A percentile compares a stretch with the other conserved stretches of the same genome.
These are phyloP conservation scores for Pilobolus umbonatus DNA, from an alignment of 192 early-diverging fungal species.

Conservation along the genomic window DNA sequence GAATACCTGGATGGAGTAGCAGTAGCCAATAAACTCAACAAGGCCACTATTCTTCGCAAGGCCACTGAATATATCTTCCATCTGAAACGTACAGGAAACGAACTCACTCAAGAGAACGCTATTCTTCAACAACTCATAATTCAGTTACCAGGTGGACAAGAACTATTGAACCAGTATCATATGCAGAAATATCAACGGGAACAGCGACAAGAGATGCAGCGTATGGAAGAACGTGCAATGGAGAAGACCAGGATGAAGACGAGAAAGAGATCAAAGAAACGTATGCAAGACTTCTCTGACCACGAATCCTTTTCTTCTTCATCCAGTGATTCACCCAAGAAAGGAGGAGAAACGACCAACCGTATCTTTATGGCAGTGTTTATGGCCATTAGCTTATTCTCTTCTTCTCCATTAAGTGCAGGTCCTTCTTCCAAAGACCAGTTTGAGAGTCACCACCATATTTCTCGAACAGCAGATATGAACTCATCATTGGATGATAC, in stretches of 20 bases:
- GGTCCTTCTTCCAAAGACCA: constrained; percentile 18
- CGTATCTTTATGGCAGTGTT: constrained; percentile 55
- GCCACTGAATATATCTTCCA: constrained; percentile 87
- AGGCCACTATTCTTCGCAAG: constrained; percentile 88
- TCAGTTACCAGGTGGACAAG: constrained; percentile 40
- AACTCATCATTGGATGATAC: background rate
- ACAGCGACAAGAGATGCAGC: background rate
- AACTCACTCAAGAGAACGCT: constrained; percentile 40
- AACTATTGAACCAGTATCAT: background rate
- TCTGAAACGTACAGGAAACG: constrained; percentile 39
- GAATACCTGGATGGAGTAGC: constrained; percentile 57
- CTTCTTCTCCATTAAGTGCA: constrained; percentile 23
- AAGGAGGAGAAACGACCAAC: background rate
- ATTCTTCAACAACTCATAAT: constrained; percentile 37
- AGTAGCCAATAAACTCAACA: constrained; percentile 85
- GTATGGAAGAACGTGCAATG: background rate
- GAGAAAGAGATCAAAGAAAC: constrained; percentile 1
- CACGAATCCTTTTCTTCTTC: background rate
- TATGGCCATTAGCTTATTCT: constrained; percentile 50
- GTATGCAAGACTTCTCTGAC: no score
- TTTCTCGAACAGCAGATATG: constrained; percentile 5
- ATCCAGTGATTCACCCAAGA: background rate
- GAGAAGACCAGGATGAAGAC: background rate
- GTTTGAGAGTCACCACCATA: constrained; percentile 21
- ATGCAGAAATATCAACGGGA: constrained; percentile 12